Conservation (phyloP, 768 basidiomycete genomes). For the Coprinellus micaceus region DNA sequence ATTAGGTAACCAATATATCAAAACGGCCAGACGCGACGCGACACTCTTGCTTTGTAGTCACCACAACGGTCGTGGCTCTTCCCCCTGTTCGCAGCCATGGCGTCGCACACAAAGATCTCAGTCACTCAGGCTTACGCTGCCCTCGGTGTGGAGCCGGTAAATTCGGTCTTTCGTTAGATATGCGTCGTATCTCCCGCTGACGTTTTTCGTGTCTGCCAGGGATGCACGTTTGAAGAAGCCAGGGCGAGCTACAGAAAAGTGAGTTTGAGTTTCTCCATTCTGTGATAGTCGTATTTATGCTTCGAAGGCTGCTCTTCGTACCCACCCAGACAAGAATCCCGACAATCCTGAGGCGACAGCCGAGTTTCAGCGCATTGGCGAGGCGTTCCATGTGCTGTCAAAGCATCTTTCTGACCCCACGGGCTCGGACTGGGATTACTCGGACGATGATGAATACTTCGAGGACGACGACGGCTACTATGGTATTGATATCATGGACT, state of each 20-base stretch:
- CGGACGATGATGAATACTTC: slow-evolving; percentile 33
- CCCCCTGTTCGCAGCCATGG: slow-evolving; percentile 5
- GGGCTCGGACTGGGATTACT: slow-evolving; percentile 28
- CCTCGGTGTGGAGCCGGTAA: slow-evolving; percentile 49
- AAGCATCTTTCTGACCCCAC: slow-evolving; percentile 45
- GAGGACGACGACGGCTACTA: slow-evolving; percentile 28
- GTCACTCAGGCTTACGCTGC: slow-evolving; percentile 33
- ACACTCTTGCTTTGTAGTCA: slow-evolving; percentile 8
- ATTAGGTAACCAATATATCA: slow-evolving; percentile 13
- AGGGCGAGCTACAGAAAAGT: slow-evolving; percentile 71
- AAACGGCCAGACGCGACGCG: slow-evolving; percentile 17
- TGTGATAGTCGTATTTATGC: slow-evolving; percentile 1
- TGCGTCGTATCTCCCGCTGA: slow-evolving; percentile 8
- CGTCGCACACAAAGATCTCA: slow-evolving; percentile 7
- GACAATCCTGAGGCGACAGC: slow-evolving; percentile 61
- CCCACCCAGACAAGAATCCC: slow-evolving; percentile 77
- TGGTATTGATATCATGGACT: slow-evolving; percentile 28
- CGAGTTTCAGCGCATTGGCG: slow-evolving; percentile 66
- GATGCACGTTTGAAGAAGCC: slow-evolving; percentile 57
- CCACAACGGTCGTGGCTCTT: slow-evolving; percentile 8
- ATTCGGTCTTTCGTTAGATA: slow-evolving; percentile 27
- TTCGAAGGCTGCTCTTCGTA: slow-evolving; percentile 55
- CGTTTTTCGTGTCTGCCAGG: slow-evolving; percentile 33
- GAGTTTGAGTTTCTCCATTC: slow-evolving; percentile 10
- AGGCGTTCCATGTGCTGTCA: slow-evolving; percentile 61